A percentile compares a stretch with the other conserved stretches of the same genome.
phyloP scores from a whole-genome alignment of 192 early-diverging fungal genomes.

The Chytriomyces sp. region DNA sequence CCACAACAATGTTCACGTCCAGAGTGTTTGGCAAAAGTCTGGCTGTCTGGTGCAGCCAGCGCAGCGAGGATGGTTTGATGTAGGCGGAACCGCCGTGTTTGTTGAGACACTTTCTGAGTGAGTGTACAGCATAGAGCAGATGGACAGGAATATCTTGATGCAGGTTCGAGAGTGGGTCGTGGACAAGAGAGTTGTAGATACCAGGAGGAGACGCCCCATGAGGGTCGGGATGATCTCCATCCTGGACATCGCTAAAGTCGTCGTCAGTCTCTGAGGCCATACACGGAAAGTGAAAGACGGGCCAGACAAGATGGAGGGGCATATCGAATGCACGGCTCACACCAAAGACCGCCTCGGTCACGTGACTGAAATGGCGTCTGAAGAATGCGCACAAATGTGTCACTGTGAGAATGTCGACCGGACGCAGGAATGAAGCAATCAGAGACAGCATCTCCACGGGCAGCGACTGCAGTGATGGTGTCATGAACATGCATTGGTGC shows the following conservation, averaged over 20 bases:
- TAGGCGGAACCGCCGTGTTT: not conserved
- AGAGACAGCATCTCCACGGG: not conserved
- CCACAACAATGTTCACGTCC: not conserved
- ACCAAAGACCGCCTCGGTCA: not conserved
- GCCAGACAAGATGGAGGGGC: not conserved
- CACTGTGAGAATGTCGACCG: not conserved
- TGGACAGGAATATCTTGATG: not conserved
- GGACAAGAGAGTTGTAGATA: not conserved
- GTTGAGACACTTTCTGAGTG: not conserved
- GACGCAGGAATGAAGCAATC: not conserved
- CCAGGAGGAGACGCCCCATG: not conserved
- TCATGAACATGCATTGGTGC: no score
- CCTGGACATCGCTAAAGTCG: not conserved
- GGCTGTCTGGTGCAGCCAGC: not conserved
- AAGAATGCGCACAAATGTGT: not conserved
- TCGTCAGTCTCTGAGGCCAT: not conserved
- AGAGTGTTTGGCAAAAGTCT: not conserved
- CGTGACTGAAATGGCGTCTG: not conserved
- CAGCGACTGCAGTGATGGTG: not conserved
- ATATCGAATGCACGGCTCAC: not conserved
- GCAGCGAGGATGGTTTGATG: not conserved
- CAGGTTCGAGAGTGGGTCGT: not conserved
- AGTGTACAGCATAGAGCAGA: not conserved
- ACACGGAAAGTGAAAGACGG: not conserved
- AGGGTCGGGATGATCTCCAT: not conserved